Base-by-base conservation (phyloP, 2,329 filamentous ascomycete genomes). In the Aspergillus pseudonomiae region DNA sequence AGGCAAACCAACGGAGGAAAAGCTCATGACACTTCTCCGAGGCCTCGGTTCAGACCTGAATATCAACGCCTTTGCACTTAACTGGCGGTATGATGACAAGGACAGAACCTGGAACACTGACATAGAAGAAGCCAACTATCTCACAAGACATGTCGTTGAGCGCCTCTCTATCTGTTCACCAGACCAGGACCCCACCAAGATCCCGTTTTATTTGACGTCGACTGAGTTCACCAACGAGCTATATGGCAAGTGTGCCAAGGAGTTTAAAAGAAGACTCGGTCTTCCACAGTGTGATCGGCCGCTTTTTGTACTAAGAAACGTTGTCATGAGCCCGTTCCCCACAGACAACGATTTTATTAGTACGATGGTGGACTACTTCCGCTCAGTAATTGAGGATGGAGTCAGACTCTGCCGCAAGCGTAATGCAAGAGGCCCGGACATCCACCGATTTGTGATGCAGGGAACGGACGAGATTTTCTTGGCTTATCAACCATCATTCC, bases 101-200 rank as follows among this genome's bases (percentile, higher is more conserved):
- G 67, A 82, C 19, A 79, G 79, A 1, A 70, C 57, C 0, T 70
- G 81, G n/a, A 84, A 84, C 63, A 71, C 70, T 0, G 80, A 83
- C 56, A 72, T 83, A 2, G 81, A 81, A 62, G 81, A 83, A 65
- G 81, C 82, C 9, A 84, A 84, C 63, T 81, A 83, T 63, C 74
- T 84, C 30, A 84, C 82, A 76, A 75, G 74, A 63, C 72, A 78
- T 6, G 78, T 84, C 11, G 73, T 83, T 1, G 73, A 82, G 45
- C 70, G 67, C 0, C 67, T 84, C 0, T 83, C 81, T 0, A 78
- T 83, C 39, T 79, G 78, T 28, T 77, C 75, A 0, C 75, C 78
- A 0, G 72, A 75, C 14, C 79, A 80, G 7, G 75, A 82, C 10
- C 66, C 66, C 14, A 41, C 36, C 21, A 41, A 75, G 16, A 81